Conservation (phyloP, 257 asterid genomes). For the Mitragyna speciosa region DNA sequence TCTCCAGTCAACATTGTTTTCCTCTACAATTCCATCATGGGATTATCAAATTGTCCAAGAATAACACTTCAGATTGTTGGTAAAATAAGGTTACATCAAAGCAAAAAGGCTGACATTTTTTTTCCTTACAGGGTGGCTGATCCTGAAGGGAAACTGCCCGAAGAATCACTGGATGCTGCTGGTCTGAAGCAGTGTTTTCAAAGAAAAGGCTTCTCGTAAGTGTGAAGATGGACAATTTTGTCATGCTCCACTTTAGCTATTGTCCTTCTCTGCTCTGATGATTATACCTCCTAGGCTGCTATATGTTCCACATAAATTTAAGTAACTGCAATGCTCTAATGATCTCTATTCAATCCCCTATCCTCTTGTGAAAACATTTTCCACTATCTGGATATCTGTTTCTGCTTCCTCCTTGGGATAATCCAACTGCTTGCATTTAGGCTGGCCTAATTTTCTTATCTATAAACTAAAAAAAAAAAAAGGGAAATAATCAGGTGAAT, state of each 20-base stretch:
- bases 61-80: not conserved
- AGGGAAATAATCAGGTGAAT: not conserved
- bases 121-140: slow-evolving; percentile 61
- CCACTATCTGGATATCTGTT: no score
- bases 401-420: not conserved
- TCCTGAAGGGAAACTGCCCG: slow-evolving; percentile 89
- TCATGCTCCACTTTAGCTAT: slow-evolving; percentile 5
- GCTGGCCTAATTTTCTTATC: not conserved
- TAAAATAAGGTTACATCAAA: no score
- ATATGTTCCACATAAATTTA: not conserved
- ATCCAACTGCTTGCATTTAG: not conserved
- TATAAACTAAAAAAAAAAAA: no score
- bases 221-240: slow-evolving; percentile 9
- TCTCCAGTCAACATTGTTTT: not conserved
- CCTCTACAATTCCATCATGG: not conserved
- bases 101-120: not conserved
- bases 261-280: not conserved
- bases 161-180: slow-evolving; percentile 68
- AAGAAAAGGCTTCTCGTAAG: slow-evolving; percentile 90
- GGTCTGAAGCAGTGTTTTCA: slow-evolving; percentile 64
- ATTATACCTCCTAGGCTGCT: slow-evolving; percentile 1
- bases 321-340: not conserved
- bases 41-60: not conserved
- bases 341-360: not conserved
- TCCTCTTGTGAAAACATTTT: not conserved